phyloP scores from a whole-genome alignment of 345 rosid species.

The Salix arbutifolia region DNA sequence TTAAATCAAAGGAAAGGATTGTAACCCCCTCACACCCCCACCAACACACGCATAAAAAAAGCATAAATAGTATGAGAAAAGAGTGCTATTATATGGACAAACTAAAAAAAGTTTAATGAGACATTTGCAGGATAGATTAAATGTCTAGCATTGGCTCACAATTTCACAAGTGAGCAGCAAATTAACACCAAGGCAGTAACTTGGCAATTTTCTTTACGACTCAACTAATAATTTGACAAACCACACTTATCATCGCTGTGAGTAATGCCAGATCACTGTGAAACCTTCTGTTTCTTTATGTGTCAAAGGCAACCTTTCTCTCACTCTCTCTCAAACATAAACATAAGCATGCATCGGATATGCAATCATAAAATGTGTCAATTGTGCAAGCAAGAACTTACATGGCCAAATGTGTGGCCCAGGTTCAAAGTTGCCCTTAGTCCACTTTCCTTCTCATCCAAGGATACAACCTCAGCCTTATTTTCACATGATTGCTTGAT shows the following conservation, averaged over 20 bases:
- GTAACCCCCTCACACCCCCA: too few relatives aligned
- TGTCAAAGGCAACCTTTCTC: too few relatives aligned
- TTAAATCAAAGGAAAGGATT: background rate
- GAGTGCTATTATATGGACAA: too few relatives aligned
- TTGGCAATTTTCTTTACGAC: background rate
- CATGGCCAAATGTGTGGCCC: conserved; percentile 99
- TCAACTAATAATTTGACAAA: background rate
- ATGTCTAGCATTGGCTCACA: too few relatives aligned
- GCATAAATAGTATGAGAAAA: too few relatives aligned
- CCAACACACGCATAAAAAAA: too few relatives aligned
- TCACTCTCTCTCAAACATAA: background rate
- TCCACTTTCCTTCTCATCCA: conserved; percentile 96
- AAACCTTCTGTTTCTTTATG: too few relatives aligned
- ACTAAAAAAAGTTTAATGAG: too few relatives aligned
- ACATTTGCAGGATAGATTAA: too few relatives aligned
- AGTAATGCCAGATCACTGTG: too few relatives aligned
- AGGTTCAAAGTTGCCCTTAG: conserved; percentile 87
- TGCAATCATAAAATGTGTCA: background rate
- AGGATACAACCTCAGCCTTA: conserved; percentile 94
- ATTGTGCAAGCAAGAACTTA: conserved; percentile 33
- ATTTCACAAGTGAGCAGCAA: too few relatives aligned
- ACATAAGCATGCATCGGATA: background rate
- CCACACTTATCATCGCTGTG: too few relatives aligned
- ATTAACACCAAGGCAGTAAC: background rate
- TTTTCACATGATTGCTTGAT: conserved; percentile 94